Percentiles rank a stretch among this genome's conserved stretches.
phyloP scores from a whole-genome alignment of 2,329 filamentous ascomycete genomes.

The Arthrocladium fulminans region DNA sequence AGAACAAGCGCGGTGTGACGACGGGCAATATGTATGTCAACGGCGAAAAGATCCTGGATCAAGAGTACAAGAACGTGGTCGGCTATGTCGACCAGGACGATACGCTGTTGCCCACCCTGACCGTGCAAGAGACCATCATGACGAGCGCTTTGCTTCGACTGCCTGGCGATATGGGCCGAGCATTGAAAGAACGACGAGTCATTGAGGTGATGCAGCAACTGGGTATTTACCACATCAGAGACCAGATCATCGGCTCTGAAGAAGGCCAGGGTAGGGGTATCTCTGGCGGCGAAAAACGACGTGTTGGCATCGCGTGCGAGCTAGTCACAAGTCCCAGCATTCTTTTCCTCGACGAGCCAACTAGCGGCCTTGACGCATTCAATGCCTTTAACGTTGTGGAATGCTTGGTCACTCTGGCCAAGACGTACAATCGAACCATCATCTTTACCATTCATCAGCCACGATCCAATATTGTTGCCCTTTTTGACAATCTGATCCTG shows the following conservation, averaged over 20 bases:
- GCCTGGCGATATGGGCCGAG: constrained; percentile 80
- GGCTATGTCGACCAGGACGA: constrained; percentile 98
- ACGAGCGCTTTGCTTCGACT: constrained; percentile 86
- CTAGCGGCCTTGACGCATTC: constrained; percentile 88
- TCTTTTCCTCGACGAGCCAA: constrained; percentile 92
- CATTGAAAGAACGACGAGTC: constrained; percentile 83
- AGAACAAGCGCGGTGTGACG: constrained; percentile 82
- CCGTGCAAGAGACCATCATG: constrained; percentile 94
- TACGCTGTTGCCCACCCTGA: constrained; percentile 89
- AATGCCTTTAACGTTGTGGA: constrained; percentile 98
- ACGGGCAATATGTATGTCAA: constrained; percentile 84
- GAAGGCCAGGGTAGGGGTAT: constrained; percentile 91
- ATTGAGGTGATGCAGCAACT: constrained; percentile 92
- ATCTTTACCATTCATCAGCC: constrained; percentile 98
- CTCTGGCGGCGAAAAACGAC: constrained; percentile 90
- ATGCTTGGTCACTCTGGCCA: constrained; percentile 86
- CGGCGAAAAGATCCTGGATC: constrained; percentile 75
- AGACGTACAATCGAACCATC: constrained; percentile 92
- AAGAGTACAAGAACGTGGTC: constrained; percentile 82
- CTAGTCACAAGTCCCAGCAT: constrained; percentile 96
- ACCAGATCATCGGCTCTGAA: constrained; percentile 92
- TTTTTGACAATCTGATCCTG: constrained; percentile 90
- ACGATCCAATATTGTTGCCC: constrained; percentile 91
- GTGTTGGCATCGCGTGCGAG: constrained; percentile 95
- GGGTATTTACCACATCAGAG: constrained; percentile 85